These are phyloP conservation scores for Colletotrichum chrysophilum DNA, from an alignment of 2,329 filamentous ascomycete species.

Conservation along the genomic window DNA sequence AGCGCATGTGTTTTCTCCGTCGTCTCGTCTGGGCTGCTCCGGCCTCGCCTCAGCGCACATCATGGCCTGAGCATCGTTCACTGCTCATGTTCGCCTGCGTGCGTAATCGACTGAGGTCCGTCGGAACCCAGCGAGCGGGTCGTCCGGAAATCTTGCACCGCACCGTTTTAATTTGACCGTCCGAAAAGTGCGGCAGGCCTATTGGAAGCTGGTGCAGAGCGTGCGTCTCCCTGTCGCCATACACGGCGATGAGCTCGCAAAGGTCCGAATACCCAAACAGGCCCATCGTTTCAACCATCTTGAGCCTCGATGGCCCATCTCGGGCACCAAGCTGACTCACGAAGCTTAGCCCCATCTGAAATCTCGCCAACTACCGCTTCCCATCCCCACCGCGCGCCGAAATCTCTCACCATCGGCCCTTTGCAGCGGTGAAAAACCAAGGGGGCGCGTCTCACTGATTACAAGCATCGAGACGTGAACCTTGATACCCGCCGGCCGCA, in stretches of 20 bases:
- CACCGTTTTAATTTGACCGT: background rate
- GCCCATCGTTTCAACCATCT: conserved; percentile 9
- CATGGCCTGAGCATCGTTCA: conserved; percentile 17
- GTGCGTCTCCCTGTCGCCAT: background rate
- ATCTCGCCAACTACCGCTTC: conserved; percentile 15
- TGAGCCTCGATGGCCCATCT: conserved; percentile 5
- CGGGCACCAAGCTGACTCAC: conserved; percentile 19
- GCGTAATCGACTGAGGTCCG: conserved; percentile 3
- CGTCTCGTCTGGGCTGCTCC: background rate
- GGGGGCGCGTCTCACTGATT: background rate
- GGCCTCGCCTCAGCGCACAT: conserved; percentile 1
- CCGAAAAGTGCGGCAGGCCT: background rate
- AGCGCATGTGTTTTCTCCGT: background rate
- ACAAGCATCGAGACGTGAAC: background rate
- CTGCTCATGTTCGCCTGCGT: background rate
- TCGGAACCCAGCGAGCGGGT: conserved; percentile 5
- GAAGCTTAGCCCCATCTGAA: conserved; percentile 8
- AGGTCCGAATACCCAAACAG: conserved; percentile 4
- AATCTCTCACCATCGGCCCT: conserved; percentile 20
- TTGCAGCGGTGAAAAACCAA: conserved; percentile 9
- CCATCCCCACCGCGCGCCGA: conserved; percentile 6
- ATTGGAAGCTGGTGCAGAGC: background rate
- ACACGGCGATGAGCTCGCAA: background rate
- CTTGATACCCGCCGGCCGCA: background rate
- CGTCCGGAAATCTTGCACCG: background rate